phyloP scores from a whole-genome alignment of 23 red algal species.

The Gracilaria gracilis region DNA sequence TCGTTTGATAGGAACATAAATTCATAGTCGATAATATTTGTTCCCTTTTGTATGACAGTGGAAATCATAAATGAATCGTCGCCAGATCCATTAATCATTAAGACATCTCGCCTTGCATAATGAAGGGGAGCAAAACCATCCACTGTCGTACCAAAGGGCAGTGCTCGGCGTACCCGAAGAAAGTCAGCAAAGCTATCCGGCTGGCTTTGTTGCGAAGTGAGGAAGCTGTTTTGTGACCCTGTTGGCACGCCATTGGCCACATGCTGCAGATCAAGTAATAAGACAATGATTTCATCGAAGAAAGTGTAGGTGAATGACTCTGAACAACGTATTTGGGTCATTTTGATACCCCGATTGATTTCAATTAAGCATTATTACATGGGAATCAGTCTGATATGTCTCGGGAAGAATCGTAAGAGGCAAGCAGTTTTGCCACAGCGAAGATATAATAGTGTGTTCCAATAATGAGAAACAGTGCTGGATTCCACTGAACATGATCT shows the following conservation, averaged over 20 bases:
- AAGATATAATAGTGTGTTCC: neutral
- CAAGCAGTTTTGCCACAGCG: neutral
- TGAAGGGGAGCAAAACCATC: slow-evolving; percentile 20
- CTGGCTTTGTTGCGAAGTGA: neutral
- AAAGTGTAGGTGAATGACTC: neutral
- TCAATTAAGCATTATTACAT: slow-evolving; percentile 19
- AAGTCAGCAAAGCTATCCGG: slow-evolving; percentile 3
- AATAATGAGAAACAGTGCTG: slow-evolving; percentile 22
- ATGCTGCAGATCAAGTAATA: neutral
- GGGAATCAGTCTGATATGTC: neutral
- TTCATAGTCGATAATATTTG: slow-evolving; percentile 13
- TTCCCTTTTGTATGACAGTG: slow-evolving; percentile 41
- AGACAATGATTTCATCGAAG: slow-evolving; percentile 7
- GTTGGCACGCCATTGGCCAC: neutral
- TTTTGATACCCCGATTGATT: neutral
- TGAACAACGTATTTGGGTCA: neutral
- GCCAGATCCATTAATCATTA: slow-evolving; percentile 69
- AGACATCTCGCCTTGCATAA: slow-evolving; percentile 12
- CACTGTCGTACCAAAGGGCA: neutral
- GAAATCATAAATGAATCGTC: slow-evolving; percentile 64
- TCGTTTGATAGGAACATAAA: slow-evolving; percentile 59
- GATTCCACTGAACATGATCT: slow-evolving; percentile 1
- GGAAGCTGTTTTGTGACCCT: neutral
- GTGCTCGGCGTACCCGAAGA: neutral
- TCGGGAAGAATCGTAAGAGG: neutral